Base-by-base conservation (phyloP, 257 asterid species). In the Misopates orontium region DNA sequence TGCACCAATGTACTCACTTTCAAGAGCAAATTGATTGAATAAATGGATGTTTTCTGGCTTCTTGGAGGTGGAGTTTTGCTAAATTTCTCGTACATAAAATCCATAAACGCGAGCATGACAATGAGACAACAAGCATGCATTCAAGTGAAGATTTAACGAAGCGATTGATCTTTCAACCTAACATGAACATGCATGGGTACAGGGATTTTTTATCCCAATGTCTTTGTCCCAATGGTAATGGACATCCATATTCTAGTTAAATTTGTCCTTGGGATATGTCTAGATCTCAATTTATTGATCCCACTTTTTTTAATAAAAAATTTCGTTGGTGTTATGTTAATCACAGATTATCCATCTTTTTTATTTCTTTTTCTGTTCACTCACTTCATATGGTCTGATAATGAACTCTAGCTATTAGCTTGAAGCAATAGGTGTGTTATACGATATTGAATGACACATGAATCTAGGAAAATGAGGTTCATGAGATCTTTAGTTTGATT, bases 41-140 rank as follows among this genome's bases (percentile, higher is more conserved):
- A 45, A 45, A 45, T 45, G 17, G 51, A 45, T 45, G 3, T 42
- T 42, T 1, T 45, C 8, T 45, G 51, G 11, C 51, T 45, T 45
- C 17, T 83, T 82, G 83, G 83, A 56, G 68, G 56, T 83, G 86
- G 90, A 76, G 77, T 74, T 79, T 83, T 79, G 80, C 72, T 69
- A 70, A 28, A 25, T 23, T 74, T 28, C 17, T 48, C 71, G 68
- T 60, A 59, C 45, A 60, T 74, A 54, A 67, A 25, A 39, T 17
- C 42, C 51, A 31, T 57, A 63, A 51, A 60, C 51, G 36, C 47
- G 32, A 12, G 18, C 25, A 13, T 23, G 39, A 32, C 58, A 48
- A 64, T 68, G 70, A 66, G 75, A 74, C 78, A 70, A 47, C 66
- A 45, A 42, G 32, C 31, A 17, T 61, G 68, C 68, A 71, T 69